Base-by-base conservation (phyloP, 768 basidiomycete species). In the Psilocybe cubensis region DNA sequence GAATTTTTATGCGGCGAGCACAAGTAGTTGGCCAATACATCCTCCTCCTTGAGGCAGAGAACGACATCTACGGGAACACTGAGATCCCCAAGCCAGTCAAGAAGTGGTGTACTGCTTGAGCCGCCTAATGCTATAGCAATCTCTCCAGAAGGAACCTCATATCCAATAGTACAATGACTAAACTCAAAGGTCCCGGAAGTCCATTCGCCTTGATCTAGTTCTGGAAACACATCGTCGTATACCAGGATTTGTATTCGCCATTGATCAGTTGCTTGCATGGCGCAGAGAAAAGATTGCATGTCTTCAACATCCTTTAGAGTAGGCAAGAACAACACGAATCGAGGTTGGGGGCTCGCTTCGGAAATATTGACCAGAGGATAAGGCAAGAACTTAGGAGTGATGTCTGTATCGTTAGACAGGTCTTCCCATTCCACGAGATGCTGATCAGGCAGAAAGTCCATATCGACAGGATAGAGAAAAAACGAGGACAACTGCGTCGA, bases 251-350 rank as follows among this genome's bases (percentile, higher is more conserved):
- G 59, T 3, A 66, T 41, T 20, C n/a, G 29, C 11, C 9, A 41
- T 18, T 59, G 43, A 3, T 46, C 49, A 23, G 54, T 52, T 8
- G 28, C 24, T 48, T 47, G 60, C 33, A 69, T 57, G n/a, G 56
- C 53, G 50, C 70, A 71, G 27, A 68, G 58, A 43, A 71, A 25
- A 10, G 63, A 58, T 1, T 57, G 28, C 24, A 65, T 28, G 1
- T 44, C 27, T 25, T 55, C 48, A 8, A 68, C 25, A 29, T 68
- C 63, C 11, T 45, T 47, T 25, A 55, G 56, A n/a, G 57, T 53
- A 12, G 63, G 63, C 29, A 68, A 42, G 18, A 68, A 57, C 31
- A 68, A 64, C 25, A 68, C 28, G 47, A 68, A 64, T 8, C 47
- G 29, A 44, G 48, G 31, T 33, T 24, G 23, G 42, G 53, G 8